phyloP scores from a whole-genome alignment of 495 filamentous ascomycete species.

The Sordaria brevicollis region DNA sequence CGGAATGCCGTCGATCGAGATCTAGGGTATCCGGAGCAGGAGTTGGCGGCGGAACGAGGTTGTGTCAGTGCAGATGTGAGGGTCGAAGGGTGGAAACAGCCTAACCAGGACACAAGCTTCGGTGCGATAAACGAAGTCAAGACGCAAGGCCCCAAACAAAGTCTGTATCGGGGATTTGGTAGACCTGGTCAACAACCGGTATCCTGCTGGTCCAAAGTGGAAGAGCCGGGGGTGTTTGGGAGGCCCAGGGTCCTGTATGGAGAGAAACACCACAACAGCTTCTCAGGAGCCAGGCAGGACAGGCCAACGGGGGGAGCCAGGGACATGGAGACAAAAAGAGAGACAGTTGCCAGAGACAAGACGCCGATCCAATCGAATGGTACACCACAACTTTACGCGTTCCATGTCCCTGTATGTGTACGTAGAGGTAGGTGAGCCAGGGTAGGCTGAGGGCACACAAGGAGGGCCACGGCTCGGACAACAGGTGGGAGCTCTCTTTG shows the following conservation, averaged over 20 bases:
- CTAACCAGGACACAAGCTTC: neutral
- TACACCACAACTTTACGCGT: neutral
- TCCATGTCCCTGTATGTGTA: too few species aligned
- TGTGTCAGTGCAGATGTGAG: neutral
- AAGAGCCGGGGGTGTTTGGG: neutral
- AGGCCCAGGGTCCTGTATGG: neutral
- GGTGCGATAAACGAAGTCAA: constrained; percentile 3
- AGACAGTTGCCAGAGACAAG: neutral
- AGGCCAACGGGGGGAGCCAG: neutral
- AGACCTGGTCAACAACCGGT: neutral
- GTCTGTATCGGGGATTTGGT: neutral
- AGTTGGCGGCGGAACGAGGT: neutral
- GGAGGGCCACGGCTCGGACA: neutral
- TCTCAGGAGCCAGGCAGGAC: neutral
- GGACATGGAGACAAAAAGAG: neutral
- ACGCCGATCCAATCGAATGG: neutral
- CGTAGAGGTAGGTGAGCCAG: neutral
- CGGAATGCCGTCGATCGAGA: constrained; percentile 1
- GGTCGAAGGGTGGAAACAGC: neutral
- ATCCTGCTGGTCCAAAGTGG: neutral
- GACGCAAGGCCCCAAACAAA: neutral
- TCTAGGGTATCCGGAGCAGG: neutral
- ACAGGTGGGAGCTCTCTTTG: neutral
- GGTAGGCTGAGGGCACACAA: neutral
- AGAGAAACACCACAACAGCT: neutral